Evolutionary conservation across 768 basidiomycete species (phyloP).

Genomic region (Pisolithus albus): DNA sequence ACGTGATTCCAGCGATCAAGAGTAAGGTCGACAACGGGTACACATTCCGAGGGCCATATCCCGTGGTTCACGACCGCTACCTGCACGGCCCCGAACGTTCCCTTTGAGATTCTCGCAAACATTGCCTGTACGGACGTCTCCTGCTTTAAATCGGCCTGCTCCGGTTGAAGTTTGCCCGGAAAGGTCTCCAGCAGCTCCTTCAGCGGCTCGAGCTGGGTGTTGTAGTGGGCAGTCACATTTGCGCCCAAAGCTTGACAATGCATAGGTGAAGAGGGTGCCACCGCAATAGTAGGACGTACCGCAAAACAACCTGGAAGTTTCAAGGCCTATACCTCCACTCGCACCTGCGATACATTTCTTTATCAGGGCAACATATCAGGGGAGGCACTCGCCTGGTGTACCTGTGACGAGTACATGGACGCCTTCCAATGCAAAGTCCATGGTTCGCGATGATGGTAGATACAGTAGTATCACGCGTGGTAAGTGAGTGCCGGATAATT

Average conservation of each 20-base stretch:
- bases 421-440: constrained; percentile 52
- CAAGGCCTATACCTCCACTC: constrained; percentile 69
- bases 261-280: not conserved
- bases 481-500: too few relatives aligned
- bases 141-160: constrained; percentile 53
- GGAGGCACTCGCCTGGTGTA: constrained; percentile 12
- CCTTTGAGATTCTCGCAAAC: constrained; percentile 36
- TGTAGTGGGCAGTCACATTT: constrained; percentile 66
- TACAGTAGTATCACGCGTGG: too few relatives aligned
- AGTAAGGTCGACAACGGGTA: constrained; percentile 49
- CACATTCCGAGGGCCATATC: constrained; percentile 39
- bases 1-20: constrained; percentile 60
- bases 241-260: constrained; percentile 53
- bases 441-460: constrained; percentile 5
- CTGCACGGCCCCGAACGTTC: constrained; percentile 46
- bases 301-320: constrained; percentile 50
- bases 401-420: constrained; percentile 70
- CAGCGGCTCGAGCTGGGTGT: constrained; percentile 41
- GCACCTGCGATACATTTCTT: constrained; percentile 40
- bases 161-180: constrained; percentile 22
- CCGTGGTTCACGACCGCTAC: constrained; percentile 60
- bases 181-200: constrained; percentile 34
- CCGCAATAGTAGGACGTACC: constrained; percentile 30
- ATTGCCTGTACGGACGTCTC: constrained; percentile 48
- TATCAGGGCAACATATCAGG: not conserved